Conservation (phyloP, 805 yeast species). For the Candida easanensis region DNA sequence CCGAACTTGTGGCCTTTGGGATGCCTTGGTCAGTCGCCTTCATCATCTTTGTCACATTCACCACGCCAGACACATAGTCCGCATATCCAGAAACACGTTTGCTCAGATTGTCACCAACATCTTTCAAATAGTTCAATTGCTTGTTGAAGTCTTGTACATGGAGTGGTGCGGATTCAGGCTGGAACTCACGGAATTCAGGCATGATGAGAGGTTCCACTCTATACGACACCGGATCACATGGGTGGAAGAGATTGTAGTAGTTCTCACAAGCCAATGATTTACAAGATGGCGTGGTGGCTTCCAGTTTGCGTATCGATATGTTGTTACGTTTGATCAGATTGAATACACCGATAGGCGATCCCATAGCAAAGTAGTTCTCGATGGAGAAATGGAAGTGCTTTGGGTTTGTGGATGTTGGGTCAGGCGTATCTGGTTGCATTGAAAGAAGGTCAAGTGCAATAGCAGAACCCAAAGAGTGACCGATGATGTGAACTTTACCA, state of each 20-base stretch:
- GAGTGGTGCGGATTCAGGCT: constrained; percentile 61
- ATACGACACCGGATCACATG: constrained; percentile 89
- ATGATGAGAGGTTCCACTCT: constrained; percentile 81
- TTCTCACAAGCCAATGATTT: constrained; percentile 55
- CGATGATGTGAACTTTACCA: constrained; percentile 82
- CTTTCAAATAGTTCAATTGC: constrained; percentile 40
- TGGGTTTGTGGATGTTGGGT: constrained; percentile 30
- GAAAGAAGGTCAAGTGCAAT: constrained; percentile 74
- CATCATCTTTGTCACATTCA: constrained; percentile 10
- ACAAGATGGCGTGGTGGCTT: constrained; percentile 10
- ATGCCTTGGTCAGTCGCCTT: not conserved
- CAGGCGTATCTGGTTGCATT: constrained; percentile 32
- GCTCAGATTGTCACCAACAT: constrained; percentile 27
- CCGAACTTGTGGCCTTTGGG: constrained; percentile 17
- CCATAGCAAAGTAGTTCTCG: constrained; percentile 73
- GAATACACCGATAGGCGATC: constrained; percentile 89
- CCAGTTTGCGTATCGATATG: constrained; percentile 42
- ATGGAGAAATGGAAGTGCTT: constrained; percentile 63
- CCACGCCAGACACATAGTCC: constrained; percentile 10
- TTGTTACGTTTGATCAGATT: constrained; percentile 66
- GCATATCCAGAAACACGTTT: constrained; percentile 13
- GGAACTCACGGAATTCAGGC: constrained; percentile 43
- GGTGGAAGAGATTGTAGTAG: constrained; percentile 80
- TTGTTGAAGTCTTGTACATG: constrained; percentile 37
- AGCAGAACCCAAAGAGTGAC: constrained; percentile 91